Conservation (phyloP, 1,284 basidiomycete species). For the Rhizoctonia solani region DNA sequence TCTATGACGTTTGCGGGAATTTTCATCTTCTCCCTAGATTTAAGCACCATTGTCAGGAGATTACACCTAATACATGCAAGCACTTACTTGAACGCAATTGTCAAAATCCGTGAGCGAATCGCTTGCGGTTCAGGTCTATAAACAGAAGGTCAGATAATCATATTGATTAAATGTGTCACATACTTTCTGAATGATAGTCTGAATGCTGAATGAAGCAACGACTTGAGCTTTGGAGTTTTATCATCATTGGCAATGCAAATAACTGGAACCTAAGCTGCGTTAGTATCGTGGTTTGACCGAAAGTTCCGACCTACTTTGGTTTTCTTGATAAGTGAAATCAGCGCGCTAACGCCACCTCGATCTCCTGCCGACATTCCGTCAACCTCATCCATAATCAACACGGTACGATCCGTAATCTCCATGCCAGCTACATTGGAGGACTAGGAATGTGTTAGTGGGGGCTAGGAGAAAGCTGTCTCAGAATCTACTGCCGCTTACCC, state of each 20-base stretch:
- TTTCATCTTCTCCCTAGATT: slow-evolving; percentile 83
- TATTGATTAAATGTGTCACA: slow-evolving; percentile 39
- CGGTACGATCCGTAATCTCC: slow-evolving; percentile 75
- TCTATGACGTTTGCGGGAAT: slow-evolving; percentile 89
- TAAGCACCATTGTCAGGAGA: slow-evolving; percentile 7
- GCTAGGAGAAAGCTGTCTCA: not conserved
- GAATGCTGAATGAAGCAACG: slow-evolving; percentile 75
- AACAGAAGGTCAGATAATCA: slow-evolving; percentile 32
- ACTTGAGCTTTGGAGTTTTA: slow-evolving; percentile 87
- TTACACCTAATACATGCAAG: not conserved
- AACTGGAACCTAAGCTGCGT: slow-evolving; percentile 75
- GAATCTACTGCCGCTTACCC: slow-evolving; percentile 54
- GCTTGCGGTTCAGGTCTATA: slow-evolving; percentile 71
- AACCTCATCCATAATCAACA: slow-evolving; percentile 99
- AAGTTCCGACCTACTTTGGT: slow-evolving; percentile 62
- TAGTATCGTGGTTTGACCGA: not conserved
- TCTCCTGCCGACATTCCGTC: slow-evolving; percentile 99
- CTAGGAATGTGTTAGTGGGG: slow-evolving; percentile 46
- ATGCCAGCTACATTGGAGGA: slow-evolving; percentile 70
- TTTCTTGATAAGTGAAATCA: slow-evolving; percentile 93
- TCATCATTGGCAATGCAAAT: slow-evolving; percentile 98
- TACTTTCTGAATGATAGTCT: slow-evolving; percentile 79
- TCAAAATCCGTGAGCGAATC: slow-evolving; percentile 84
- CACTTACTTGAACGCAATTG: slow-evolving; percentile 83
- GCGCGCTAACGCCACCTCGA: slow-evolving; percentile 91